These are phyloP conservation scores for Cutaneotrichosporon dermatis DNA, from an alignment of 1,284 basidiomycete species.

Conservation along the genomic window DNA sequence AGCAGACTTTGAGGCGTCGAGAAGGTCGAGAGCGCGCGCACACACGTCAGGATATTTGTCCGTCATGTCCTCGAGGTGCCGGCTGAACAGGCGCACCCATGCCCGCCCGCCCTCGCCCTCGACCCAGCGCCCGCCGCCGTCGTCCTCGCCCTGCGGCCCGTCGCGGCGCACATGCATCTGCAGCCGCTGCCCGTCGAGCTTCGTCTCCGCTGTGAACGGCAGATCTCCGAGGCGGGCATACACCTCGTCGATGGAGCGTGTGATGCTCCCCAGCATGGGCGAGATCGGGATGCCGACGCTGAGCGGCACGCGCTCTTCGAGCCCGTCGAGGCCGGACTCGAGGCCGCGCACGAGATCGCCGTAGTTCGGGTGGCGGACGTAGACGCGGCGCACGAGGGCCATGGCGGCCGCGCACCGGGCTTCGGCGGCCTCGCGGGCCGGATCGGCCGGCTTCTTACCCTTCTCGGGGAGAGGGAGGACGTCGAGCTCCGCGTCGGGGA, in stretches of 20 bases:
- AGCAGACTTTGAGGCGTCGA: constrained; percentile 6
- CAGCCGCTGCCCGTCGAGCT: constrained; percentile 82
- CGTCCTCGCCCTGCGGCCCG: constrained; percentile 43
- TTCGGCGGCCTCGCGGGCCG: constrained; percentile 53
- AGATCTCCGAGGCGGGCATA: constrained; percentile 65
- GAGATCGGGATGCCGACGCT: constrained; percentile 61
- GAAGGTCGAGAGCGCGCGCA: constrained; percentile 53
- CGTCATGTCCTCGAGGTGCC: constrained; percentile 87
- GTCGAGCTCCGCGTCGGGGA: constrained; percentile 44
- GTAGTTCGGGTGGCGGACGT: constrained; percentile 84
- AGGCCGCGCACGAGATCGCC: constrained; percentile 68
- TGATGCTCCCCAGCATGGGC: constrained; percentile 55
- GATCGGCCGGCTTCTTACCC: constrained; percentile 48
- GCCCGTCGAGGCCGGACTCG: constrained; percentile 60
- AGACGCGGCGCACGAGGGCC: constrained; percentile 65
- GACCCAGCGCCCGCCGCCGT: constrained; percentile 47
- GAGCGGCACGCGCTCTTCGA: constrained; percentile 65
- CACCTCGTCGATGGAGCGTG: constrained; percentile 76
- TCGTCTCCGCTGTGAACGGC: constrained; percentile 72
- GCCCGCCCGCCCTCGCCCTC: constrained; percentile 50
- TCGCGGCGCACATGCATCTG: constrained; percentile 66
- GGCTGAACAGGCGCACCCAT: constrained; percentile 71
- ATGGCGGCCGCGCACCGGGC: constrained; percentile 58
- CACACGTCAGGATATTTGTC: constrained; percentile 88
- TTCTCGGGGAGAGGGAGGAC: constrained; percentile 45